Evolutionary conservation across 139 green algal genomes (phyloP), one percentile per base, ranked within the genome.

Genomic region (Micractinium sp.): DNA sequence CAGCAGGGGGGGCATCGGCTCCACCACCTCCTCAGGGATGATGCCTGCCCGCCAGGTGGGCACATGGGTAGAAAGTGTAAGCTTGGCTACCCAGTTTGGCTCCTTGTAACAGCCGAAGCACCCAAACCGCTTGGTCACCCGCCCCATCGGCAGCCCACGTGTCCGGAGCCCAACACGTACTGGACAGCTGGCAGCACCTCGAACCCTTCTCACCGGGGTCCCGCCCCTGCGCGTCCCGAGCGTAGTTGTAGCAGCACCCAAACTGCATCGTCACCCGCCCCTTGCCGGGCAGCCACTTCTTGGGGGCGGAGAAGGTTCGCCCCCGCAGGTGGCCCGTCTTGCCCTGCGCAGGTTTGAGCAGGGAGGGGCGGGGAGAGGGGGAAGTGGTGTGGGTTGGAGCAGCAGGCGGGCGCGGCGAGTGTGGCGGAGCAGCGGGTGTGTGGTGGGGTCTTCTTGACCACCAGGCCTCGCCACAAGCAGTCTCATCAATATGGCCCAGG

Each of bases 241-340:
- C 93, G 61, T 96, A 96, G 66, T 96, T 96, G 91, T 96, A 96
- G 89, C 94, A 96, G 94, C 94, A 85, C 29, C 93, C 94, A 82
- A 93, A 96, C 86, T 96, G 94, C 33, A 93, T 90, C 7, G 94
- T 96, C 53, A 95, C 81, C 35, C 94, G 87, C 16, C 94, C 94
- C 91, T 96, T 96, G 89, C 94, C 94, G 4, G 79, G 89, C 61
- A 92, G 92, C 90, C 92, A 95, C 89, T 95, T 95, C 38, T 89
- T 89, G 27, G 94, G 93, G 19, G 93, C 91, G 2, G 89, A 90
- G 85, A 93, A 96, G 66, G 94, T 96, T 23, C 93, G 87, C 15
- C 90, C 93, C 38, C 87, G 76, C 81, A 94, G 85, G 78, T 61
- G 67, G 13, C 85, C 85, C 0, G n/a, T 15, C 27, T 35, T 60